These are phyloP conservation scores for Pyropia yezoensis DNA, from an alignment of 23 red algal species.

Conservation along the genomic window DNA sequence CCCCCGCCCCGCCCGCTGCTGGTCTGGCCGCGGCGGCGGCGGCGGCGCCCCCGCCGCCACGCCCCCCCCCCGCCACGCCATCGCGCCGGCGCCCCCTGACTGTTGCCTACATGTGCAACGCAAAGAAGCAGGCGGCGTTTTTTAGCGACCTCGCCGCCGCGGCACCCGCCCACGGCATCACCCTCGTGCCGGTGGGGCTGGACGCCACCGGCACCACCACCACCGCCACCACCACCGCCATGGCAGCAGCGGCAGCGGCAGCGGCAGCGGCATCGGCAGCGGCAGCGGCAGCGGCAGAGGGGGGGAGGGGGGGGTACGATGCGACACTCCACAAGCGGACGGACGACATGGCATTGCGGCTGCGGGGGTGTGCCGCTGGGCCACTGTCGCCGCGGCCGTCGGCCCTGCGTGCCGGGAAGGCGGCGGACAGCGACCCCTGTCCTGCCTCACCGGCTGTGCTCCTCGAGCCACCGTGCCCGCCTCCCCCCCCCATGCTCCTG, in stretches of 20 bases:
- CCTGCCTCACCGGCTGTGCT: neutral
- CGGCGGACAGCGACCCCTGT: neutral
- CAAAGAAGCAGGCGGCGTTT: conserved; percentile 28
- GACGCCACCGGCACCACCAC: neutral
- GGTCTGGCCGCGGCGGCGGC: too few species aligned
- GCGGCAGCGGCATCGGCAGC: neutral
- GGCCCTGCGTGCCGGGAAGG: too few species aligned
- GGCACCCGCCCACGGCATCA: neutral
- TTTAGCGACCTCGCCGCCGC: conserved; percentile 7
- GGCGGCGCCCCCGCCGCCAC: too few species aligned
- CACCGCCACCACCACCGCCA: too few species aligned
- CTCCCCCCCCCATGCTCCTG: neutral
- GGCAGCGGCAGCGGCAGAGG: neutral
- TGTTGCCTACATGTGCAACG: conserved; percentile 15
- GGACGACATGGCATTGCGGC: conserved; percentile 19
- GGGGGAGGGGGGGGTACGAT: neutral
- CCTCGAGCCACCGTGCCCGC: neutral
- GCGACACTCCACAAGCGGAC: conserved; percentile 36
- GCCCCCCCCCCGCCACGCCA: too few species aligned
- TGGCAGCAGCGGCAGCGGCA: conserved; percentile 1
- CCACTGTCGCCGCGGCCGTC: too few species aligned
- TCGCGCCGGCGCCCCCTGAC: neutral
- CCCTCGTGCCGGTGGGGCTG: neutral
- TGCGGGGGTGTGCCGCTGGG: too few species aligned
- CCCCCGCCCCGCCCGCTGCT: too few species aligned